Conservation (phyloP, 352 stramenopile genomes). For the Globisporangium cystogenes region DNA sequence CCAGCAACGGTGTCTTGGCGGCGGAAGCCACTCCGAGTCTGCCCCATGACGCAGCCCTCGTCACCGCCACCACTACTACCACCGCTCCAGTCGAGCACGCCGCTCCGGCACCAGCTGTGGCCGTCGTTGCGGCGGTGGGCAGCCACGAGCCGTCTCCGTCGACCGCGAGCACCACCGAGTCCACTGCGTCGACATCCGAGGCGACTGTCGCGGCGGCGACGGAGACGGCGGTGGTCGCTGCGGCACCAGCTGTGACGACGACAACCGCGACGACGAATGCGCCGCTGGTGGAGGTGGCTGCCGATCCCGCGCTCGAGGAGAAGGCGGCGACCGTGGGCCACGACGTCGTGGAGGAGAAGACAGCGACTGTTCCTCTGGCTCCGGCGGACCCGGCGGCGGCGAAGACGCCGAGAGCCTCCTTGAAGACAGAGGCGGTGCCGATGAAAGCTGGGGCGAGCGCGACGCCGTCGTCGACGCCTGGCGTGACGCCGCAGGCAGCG, state of each 20-base stretch:
- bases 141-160: background rate
- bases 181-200: background rate
- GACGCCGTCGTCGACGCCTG: background rate
- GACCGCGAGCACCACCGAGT: slow-evolving; percentile 3
- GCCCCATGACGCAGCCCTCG: background rate
- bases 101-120: background rate
- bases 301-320: slow-evolving; percentile 8
- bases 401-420: too few species aligned
- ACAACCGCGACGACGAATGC: background rate
- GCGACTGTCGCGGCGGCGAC: background rate
- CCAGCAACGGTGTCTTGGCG: too few species aligned
- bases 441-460: background rate
- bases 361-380: too few species aligned
- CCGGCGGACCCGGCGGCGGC: too few species aligned
- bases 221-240: background rate
- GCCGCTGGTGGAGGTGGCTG: background rate
- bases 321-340: background rate
- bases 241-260: too few species aligned
- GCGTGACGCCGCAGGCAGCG: background rate
- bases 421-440: background rate
- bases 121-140: background rate
- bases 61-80: too few species aligned
- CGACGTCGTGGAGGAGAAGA: background rate
- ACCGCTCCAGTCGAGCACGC: background rate
- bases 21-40: background rate